A percentile compares a stretch with the other conserved stretches of the same genome.
phyloP scores from a whole-genome alignment of 345 rosid genomes.

The Dipteronia dyeriana region DNA sequence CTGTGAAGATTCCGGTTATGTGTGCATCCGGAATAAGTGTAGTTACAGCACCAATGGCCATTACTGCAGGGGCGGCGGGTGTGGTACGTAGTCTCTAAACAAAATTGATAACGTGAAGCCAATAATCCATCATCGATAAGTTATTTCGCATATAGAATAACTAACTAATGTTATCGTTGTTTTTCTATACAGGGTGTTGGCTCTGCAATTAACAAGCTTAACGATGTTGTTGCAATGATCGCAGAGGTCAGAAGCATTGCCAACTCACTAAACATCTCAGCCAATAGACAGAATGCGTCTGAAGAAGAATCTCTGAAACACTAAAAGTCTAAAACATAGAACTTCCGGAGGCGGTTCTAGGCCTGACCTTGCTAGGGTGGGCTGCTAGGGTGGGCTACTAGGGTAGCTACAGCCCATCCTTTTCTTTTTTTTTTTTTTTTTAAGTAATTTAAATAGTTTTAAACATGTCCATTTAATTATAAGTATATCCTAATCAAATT shows the following conservation, averaged over 20 bases:
- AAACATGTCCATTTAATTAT: too few species aligned
- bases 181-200: slow-evolving; percentile 49
- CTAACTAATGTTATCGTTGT: neutral
- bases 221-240: slow-evolving; percentile 59
- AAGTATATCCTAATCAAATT: too few species aligned
- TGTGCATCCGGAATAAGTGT: slow-evolving; percentile 67
- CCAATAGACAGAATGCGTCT: slow-evolving; percentile 2
- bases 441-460: too few species aligned
- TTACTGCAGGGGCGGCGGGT: slow-evolving; percentile 62
- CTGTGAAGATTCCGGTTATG: slow-evolving; percentile 59
- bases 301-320: slow-evolving; percentile 22
- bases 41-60: slow-evolving; percentile 74
- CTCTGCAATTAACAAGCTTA: slow-evolving; percentile 62
- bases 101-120: neutral
- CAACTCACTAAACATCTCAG: slow-evolving; percentile 35
- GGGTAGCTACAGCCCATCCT: too few species aligned
- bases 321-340: slow-evolving; percentile 18
- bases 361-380: too few species aligned
- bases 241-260: slow-evolving; percentile 61
- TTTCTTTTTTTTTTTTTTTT: too few species aligned
- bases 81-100: slow-evolving; percentile 42
- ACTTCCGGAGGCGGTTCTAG: too few species aligned
- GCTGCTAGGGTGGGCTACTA: too few species aligned
- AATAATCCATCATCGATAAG: neutral
- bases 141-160: neutral